These are phyloP conservation scores for Sesbania bispinosa DNA, from an alignment of 306 rosid genomes.

Conservation along the genomic window DNA sequence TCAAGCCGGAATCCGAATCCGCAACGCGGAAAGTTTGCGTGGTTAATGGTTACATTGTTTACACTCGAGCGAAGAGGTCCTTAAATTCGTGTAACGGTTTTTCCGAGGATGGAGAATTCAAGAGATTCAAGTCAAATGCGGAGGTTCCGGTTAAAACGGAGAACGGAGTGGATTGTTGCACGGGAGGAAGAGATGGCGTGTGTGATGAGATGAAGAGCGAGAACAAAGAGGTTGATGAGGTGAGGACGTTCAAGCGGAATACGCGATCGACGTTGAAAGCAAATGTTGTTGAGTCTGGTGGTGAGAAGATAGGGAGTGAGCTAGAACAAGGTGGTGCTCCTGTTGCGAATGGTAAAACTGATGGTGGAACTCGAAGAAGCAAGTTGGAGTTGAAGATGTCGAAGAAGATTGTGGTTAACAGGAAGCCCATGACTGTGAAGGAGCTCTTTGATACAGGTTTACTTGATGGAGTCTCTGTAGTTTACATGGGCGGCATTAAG, in stretches of 20 bases:
- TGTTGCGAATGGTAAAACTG: constrained; percentile 25
- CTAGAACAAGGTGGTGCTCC: neutral
- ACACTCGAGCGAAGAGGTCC: constrained; percentile 58
- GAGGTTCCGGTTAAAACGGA: neutral
- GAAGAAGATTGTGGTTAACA: constrained; percentile 57
- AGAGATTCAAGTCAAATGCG: constrained; percentile 19
- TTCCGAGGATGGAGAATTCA: constrained; percentile 9
- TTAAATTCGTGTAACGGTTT: constrained; percentile 21
- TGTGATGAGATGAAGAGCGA: constrained; percentile 20
- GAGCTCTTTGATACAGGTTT: constrained; percentile 83
- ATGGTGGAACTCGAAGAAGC: constrained; percentile 39
- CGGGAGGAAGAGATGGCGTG: constrained; percentile 2
- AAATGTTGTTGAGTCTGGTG: constrained; percentile 28
- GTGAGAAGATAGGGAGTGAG: constrained; percentile 11
- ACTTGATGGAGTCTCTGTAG: constrained; percentile 79
- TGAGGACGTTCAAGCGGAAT: constrained; percentile 29
- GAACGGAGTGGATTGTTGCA: neutral
- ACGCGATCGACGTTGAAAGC: constrained; percentile 41
- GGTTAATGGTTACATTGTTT: constrained; percentile 69
- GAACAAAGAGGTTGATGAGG: neutral
- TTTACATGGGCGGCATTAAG: constrained; percentile 70
- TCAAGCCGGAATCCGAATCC: constrained; percentile 41
- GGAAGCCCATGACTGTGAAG: constrained; percentile 69
- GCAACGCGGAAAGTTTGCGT: constrained; percentile 39
- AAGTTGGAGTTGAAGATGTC: constrained; percentile 69